Base-by-base conservation (phyloP, 768 basidiomycete genomes). In the Tylopilus plumbeoviolaceoides region DNA sequence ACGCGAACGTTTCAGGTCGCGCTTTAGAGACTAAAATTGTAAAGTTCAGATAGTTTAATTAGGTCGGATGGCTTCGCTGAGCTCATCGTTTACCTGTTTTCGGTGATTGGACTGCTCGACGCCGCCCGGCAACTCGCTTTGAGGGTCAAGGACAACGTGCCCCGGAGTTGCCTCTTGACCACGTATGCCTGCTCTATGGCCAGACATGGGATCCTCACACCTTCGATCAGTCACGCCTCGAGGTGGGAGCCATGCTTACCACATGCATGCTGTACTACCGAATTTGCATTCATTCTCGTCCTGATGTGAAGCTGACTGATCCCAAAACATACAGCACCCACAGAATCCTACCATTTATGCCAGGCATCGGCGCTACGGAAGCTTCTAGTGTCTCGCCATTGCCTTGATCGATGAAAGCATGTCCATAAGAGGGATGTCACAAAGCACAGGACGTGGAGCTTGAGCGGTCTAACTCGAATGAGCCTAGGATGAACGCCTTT, bases 191-290 rank as follows among this genome's bases (percentile, higher is more conserved):
- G 30, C 7, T 30, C 33, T 43, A 9, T 45, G 8, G 55, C 51
- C 60, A 60, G 56, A 57, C 51, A 42, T 68, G 66, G 42, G 63
- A 68, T 67, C 63, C 65, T 67, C 65, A 59, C 39, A 44, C 51
- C 57, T 69, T 53, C 2, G 49, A 69, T 69, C 69, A 65, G 58
- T 70, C 69, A 67, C 67, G 46, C 65, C 68, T 69, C 68, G 65
- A 69, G 67, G 67, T 58, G 58, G 38, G 63, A 60, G 48, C 63
- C 66, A 59, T 70, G 67, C 59, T 57, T 55, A 51, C 65, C 69
- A 69, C 69, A 65, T 64, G 67, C 58, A 59, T 50, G 45, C 57
- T 44, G 27, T 33, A 54, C 59, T 62, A 28, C 68, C 66, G 58
- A 61, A 63, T 66, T 68, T 63, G 65, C 57, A 41, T 63, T 66